phyloP scores from a whole-genome alignment of 2,329 filamentous ascomycete species.

The Claviceps purpurea region DNA sequence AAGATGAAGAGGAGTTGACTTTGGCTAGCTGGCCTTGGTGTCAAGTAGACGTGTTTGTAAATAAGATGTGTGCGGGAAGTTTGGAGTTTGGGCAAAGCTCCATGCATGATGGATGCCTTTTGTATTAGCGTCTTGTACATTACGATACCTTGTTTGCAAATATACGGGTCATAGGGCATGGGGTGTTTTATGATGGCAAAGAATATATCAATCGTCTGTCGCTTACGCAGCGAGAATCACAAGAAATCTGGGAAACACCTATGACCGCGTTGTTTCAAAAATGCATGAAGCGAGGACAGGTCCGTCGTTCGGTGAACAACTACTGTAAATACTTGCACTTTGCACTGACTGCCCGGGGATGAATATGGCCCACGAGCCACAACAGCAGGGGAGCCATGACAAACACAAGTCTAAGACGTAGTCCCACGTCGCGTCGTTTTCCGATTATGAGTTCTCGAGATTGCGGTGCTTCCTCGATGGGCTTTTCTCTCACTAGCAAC shows the following conservation, averaged over 20 bases:
- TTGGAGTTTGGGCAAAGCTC: not conserved
- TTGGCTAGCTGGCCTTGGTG: not conserved
- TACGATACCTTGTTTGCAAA: not conserved
- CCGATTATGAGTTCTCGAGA: too few relatives aligned
- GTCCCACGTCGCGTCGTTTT: too few relatives aligned
- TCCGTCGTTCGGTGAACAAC: too few relatives aligned
- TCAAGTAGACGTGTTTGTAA: not conserved
- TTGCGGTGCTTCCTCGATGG: too few relatives aligned
- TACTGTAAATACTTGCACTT: too few relatives aligned
- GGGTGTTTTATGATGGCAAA: constrained; percentile 3
- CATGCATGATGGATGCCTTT: not conserved
- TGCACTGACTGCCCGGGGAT: too few relatives aligned
- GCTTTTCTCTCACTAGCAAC: too few relatives aligned
- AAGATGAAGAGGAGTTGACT: constrained; percentile 14
- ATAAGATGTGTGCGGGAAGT: not conserved
- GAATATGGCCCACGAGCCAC: too few relatives aligned
- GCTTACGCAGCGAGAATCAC: not conserved
- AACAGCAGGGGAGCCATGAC: too few relatives aligned
- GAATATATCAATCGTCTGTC: not conserved
- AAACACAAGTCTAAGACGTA: too few relatives aligned
- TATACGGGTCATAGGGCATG: not conserved
- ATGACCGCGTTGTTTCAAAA: too few relatives aligned
- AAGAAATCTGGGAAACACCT: not conserved
- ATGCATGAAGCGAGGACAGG: too few relatives aligned
- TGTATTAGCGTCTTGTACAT: not conserved